Base-by-base conservation (phyloP, 1,284 basidiomycete species). In the Kalmanozyma brasiliensis region DNA sequence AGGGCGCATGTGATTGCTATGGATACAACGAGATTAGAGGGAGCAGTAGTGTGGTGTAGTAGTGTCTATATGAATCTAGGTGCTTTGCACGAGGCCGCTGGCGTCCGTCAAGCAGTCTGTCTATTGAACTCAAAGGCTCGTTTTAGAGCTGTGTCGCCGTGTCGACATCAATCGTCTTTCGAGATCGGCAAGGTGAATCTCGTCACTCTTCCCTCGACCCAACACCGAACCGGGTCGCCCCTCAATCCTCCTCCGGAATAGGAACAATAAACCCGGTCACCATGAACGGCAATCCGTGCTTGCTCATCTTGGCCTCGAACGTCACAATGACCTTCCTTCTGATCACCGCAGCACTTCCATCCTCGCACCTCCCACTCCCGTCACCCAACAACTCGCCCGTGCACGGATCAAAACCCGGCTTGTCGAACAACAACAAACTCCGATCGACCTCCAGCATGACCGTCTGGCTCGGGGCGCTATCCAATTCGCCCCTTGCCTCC, bases 251-350 rank as follows among this genome's bases (percentile, higher is more conserved):
- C 1, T 61, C 49, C 10, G 64, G 64, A 19, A 67, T 34, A 6
- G 65, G 65, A 17, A 48, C 33, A 2, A 62, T 52, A 10, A 14
- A 38, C 3, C 58, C 49, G 1, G 58, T 57, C 1, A 65, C 47
- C 52, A 71, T 41, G 26, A 71, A 52, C 8, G 67, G 67, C 43
- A 71, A 43, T 0, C 67, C 67, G 51, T 71, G 67, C 35, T 52
- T 57, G 23, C 57, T 61, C 22, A 71, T 29, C 51, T 71, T 71
- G 8, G 67, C 67, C 32, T 71, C 67, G 24, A 71, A 71, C 10
- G 67, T 61, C 6, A 71, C 43, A 1, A 71, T 17, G 14, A 53
- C 38, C 35, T 42, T 26, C 6, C 24, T 26, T 0, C 58, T 20
- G 0, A 71, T 33, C 19, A 59, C 58, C 4, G 46, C 49, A 2